phyloP scores from a whole-genome alignment of 139 green algal species.

The Diplosphaera chodatii region DNA sequence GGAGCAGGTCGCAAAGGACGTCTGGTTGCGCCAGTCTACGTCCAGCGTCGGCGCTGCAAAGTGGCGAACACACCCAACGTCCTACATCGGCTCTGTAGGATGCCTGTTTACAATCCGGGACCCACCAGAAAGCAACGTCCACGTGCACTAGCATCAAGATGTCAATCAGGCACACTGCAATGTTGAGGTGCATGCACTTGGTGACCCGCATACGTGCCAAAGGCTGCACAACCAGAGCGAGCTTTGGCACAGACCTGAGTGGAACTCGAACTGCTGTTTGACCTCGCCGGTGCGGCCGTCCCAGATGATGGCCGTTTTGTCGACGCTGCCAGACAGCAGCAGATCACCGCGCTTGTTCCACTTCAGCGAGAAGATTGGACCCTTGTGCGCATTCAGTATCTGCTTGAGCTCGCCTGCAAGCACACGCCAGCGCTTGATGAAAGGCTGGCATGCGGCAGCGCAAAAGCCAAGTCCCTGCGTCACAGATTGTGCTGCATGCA shows the following conservation, averaged over 20 bases:
- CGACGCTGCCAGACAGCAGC: slow-evolving; percentile 80
- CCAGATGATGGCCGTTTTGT: slow-evolving; percentile 82
- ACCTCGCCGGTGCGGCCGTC: slow-evolving; percentile 59
- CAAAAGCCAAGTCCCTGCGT: too few species aligned
- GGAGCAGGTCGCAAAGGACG: slow-evolving; percentile 82
- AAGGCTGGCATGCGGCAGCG: too few species aligned
- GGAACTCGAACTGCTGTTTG: slow-evolving; percentile 72
- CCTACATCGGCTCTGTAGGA: too few species aligned
- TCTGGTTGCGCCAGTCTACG: slow-evolving; percentile 88
- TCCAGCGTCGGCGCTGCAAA: slow-evolving; percentile 73
- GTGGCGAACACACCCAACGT: neutral
- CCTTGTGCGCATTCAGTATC: slow-evolving; percentile 70
- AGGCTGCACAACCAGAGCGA: too few species aligned
- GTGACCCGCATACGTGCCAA: too few species aligned
- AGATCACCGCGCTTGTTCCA: slow-evolving; percentile 85
- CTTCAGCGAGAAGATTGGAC: slow-evolving; percentile 87
- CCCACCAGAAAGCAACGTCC: too few species aligned
- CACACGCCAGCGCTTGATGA: too few species aligned
- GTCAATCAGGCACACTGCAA: too few species aligned
- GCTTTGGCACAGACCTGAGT: slow-evolving; percentile 40
- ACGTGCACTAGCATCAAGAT: too few species aligned
- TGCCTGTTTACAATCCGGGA: too few species aligned
- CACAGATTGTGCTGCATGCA: too few species aligned
- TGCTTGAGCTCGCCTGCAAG: slow-evolving; percentile 61
- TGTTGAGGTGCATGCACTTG: too few species aligned